Percentiles rank a stretch among this genome's conserved stretches.
Evolutionary conservation across 2,329 filamentous ascomycete species (phyloP).

Genomic region (Cryphonectria parasitica): DNA sequence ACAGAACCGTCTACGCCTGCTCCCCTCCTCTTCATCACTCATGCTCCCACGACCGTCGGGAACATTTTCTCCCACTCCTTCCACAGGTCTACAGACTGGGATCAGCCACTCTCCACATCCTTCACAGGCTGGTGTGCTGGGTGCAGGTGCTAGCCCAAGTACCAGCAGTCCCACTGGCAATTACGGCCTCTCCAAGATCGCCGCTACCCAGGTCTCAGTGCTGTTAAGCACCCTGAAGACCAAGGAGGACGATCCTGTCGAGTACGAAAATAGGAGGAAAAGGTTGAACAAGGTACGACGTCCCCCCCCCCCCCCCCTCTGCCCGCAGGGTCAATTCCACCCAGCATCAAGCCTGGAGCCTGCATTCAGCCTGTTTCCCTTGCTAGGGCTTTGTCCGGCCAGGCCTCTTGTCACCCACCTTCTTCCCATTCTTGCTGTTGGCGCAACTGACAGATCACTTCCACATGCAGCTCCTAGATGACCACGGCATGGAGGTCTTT

Average conservation of each 20-base stretch:
- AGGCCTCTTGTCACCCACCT: not conserved
- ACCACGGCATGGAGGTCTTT: conserved; percentile 99
- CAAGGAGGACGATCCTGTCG: conserved; percentile 80
- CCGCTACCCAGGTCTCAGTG: conserved; percentile 92
- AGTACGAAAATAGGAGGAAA: conserved; percentile 91
- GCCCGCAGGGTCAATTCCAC: not conserved
- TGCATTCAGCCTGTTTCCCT: not conserved
- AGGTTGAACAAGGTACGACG: conserved; percentile 85
- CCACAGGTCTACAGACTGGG: conserved; percentile 61
- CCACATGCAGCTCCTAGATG: conserved; percentile 79
- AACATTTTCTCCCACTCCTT: conserved; percentile 67
- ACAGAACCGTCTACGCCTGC: conserved; percentile 36
- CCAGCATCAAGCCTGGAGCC: not conserved
- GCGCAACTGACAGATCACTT: conserved; percentile 8
- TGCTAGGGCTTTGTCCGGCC: not conserved
- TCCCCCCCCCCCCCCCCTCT: too few species aligned
- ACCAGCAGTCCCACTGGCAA: conserved; percentile 65
- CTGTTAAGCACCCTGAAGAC: conserved; percentile 93
- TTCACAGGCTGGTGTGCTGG: conserved; percentile 59
- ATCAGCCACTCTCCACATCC: conserved; percentile 59
- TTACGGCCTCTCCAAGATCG: conserved; percentile 83
- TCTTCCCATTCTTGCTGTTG: not conserved
- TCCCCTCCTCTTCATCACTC: conserved; percentile 38
- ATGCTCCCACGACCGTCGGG: conserved; percentile 65
- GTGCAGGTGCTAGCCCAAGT: conserved; percentile 64